A percentile compares a stretch with the other conserved stretches of the same genome.
phyloP scores from a whole-genome alignment of 2,329 filamentous ascomycete genomes.

The Cephalotrichum gorgonifer region DNA sequence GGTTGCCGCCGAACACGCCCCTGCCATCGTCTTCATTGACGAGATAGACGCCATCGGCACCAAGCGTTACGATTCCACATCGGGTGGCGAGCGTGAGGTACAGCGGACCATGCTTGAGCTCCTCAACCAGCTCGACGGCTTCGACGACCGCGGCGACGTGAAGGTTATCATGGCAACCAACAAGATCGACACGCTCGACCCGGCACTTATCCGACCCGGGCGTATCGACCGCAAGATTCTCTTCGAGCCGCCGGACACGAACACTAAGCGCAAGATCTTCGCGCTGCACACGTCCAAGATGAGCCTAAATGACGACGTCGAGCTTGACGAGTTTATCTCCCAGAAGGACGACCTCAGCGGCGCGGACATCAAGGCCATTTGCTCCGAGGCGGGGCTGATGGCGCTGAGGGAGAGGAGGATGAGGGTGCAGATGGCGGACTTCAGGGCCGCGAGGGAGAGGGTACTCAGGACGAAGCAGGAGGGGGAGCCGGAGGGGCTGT shows the following conservation, averaged over 20 bases:
- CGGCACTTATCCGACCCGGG: constrained; percentile 88
- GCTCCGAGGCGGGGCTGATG: constrained; percentile 91
- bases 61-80: constrained; percentile 96
- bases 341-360: constrained; percentile 97
- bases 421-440: constrained; percentile 98
- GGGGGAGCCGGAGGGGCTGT: constrained; percentile 95
- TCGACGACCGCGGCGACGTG: constrained; percentile 96
- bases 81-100: constrained; percentile 91
- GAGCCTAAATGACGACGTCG: constrained; percentile 92
- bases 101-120: constrained; percentile 98
- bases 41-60: constrained; percentile 99
- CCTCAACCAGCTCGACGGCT: constrained; percentile 95
- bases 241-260: constrained; percentile 62
- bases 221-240: constrained; percentile 97
- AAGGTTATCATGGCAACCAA: constrained; percentile 99
- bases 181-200: constrained; percentile 97
- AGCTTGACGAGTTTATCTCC: constrained; percentile 94
- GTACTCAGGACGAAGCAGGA: constrained; percentile 98
- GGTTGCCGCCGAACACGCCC: constrained; percentile 90
- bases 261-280: constrained; percentile 96
- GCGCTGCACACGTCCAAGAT: constrained; percentile 97
- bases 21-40: constrained; percentile 97
- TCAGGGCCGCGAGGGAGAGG: constrained; percentile 81
- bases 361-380: constrained; percentile 98
- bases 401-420: constrained; percentile 90